These are phyloP conservation scores for Rubia yunnanensis DNA, from an alignment of 257 asterid genomes.

Conservation along the genomic window DNA sequence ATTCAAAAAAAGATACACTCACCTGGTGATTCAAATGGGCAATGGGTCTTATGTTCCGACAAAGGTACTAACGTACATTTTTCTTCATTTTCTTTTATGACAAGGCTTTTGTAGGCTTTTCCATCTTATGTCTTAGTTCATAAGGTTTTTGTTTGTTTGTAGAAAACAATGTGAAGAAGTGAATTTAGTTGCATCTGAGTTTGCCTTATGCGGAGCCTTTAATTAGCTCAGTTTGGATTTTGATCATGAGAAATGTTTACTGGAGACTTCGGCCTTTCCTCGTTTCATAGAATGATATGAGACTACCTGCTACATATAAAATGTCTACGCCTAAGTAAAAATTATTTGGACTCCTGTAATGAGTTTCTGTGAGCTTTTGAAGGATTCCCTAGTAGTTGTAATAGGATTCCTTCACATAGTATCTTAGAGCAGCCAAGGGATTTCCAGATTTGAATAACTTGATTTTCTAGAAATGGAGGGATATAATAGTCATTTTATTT, in stretches of 20 bases:
- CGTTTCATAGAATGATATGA: background rate
- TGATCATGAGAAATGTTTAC: background rate
- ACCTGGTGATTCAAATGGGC: conserved; percentile 85
- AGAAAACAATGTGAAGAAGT: no score
- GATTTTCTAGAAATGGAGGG: background rate
- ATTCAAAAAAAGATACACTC: conserved; percentile 55
- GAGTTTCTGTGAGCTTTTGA: background rate
- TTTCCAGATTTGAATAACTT: background rate
- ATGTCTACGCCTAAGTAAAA: background rate
- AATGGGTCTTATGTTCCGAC: conserved; percentile 75
- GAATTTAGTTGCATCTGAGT: background rate
- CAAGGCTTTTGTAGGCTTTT: background rate
- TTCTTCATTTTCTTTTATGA: background rate
- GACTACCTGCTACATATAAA: background rate
- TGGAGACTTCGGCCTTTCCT: background rate
- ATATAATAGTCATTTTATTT: background rate
- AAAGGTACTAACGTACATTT: conserved; percentile 36
- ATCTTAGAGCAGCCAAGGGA: background rate
- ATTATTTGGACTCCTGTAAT: background rate
- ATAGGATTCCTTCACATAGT: background rate
- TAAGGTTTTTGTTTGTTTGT: background rate
- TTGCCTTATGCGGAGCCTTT: background rate
- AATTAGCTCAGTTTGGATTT: background rate
- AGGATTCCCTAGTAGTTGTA: background rate
- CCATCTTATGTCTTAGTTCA: background rate